These are phyloP conservation scores for Macrotyloma uniflorum DNA, from an alignment of 306 rosid species.

Conservation along the genomic window DNA sequence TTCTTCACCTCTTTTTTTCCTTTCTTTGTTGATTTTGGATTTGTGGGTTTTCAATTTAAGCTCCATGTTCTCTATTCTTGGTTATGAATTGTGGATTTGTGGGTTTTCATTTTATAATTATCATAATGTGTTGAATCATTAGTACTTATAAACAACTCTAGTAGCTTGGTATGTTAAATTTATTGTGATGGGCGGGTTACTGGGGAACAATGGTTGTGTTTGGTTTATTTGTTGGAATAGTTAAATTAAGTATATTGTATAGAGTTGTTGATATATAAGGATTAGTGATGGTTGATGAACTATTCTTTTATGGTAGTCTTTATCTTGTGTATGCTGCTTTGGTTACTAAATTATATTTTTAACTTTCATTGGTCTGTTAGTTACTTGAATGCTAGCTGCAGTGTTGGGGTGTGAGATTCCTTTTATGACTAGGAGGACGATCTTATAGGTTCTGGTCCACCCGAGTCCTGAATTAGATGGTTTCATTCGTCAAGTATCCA, in stretches of 20 bases:
- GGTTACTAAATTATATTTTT: no score
- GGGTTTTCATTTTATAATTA: not conserved
- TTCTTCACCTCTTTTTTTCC: not conserved
- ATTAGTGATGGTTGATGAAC: no score
- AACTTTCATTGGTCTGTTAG: no score
- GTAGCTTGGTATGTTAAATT: not conserved
- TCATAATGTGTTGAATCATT: not conserved
- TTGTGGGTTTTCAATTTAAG: not conserved
- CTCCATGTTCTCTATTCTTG: not conserved
- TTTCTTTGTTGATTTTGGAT: not conserved
- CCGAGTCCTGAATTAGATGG: not conserved
- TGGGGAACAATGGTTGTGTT: no score
- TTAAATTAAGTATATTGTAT: not conserved
- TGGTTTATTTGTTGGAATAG: no score
- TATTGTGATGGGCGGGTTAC: no score
- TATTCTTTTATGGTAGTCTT: no score
- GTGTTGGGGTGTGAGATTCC: no score
- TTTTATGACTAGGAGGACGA: not conserved
- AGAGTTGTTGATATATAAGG: no score
- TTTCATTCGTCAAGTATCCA: not conserved
- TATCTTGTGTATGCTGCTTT: no score
- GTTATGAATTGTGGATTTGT: not conserved
- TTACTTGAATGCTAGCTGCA: no score
- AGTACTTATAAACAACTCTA: not conserved
- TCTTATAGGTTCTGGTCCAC: not conserved